phyloP scores from a whole-genome alignment of 441 rosid species.

The Croton laevigatus region DNA sequence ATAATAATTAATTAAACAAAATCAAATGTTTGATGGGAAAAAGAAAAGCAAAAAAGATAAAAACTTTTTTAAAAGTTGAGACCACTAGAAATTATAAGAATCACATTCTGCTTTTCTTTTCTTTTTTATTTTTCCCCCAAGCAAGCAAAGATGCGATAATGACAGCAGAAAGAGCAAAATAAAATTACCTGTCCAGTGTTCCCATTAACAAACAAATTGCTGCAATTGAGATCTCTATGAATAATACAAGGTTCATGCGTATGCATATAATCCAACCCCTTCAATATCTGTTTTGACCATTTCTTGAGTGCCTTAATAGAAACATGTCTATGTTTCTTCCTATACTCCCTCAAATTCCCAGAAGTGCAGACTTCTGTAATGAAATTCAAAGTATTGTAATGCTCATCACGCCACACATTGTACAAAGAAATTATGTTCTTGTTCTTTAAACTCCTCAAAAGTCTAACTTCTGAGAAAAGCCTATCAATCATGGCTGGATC shows the following conservation, averaged over 20 bases:
- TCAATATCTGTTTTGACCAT: slow-evolving; percentile 66
- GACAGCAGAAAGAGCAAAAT: slow-evolving; percentile 4
- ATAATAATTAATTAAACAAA: background rate
- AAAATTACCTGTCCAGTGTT: slow-evolving; percentile 52
- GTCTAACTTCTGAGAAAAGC: slow-evolving; percentile 59
- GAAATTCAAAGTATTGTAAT: slow-evolving; percentile 53
- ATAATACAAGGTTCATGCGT: slow-evolving; percentile 60
- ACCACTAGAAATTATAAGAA: background rate
- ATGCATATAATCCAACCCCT: slow-evolving; percentile 59
- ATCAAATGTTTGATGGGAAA: background rate
- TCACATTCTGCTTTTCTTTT: slow-evolving; percentile 2
- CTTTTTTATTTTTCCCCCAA: background rate
- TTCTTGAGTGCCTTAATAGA: slow-evolving; percentile 68
- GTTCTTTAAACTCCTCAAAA: slow-evolving; percentile 50
- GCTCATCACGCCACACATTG: slow-evolving; percentile 57
- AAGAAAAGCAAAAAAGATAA: background rate
- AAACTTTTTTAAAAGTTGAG: background rate
- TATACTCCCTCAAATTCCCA: slow-evolving; percentile 59
- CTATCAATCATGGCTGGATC: slow-evolving; percentile 49
- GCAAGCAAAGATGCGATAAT: background rate
- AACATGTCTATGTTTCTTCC: slow-evolving; percentile 67
- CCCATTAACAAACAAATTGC: slow-evolving; percentile 69
- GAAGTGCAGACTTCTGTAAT: slow-evolving; percentile 73
- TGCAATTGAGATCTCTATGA: slow-evolving; percentile 72
- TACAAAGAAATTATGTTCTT: slow-evolving; percentile 51